These are phyloP conservation scores for Kregervanrija fluxuum DNA, from an alignment of 805 yeast genomes.

Conservation along the genomic window DNA sequence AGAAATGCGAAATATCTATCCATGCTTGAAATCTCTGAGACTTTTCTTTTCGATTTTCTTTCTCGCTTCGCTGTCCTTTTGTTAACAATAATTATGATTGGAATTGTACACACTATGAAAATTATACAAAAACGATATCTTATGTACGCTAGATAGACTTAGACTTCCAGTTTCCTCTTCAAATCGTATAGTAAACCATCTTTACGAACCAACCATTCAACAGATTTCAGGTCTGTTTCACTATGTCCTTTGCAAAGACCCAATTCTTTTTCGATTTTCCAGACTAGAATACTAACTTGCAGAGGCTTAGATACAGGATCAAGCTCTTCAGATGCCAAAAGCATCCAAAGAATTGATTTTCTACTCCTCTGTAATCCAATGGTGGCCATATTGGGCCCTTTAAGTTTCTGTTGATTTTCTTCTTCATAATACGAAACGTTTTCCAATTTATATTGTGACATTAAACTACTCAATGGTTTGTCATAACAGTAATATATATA, in stretches of 20 bases:
- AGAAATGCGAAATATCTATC: too few relatives aligned
- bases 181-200: slow-evolving; percentile 18
- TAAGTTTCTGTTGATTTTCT: slow-evolving; percentile 24
- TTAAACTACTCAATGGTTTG: slow-evolving; percentile 9
- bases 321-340: slow-evolving; percentile 73
- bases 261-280: slow-evolving; percentile 18
- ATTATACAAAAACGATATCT: too few relatives aligned
- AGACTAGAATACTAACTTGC: slow-evolving; percentile 19
- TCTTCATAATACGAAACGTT: slow-evolving; percentile 27
- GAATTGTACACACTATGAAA: too few relatives aligned
- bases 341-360: slow-evolving; percentile 70
- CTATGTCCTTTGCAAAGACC: neutral
- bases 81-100: too few relatives aligned
- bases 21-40: too few relatives aligned
- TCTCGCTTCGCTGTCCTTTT: too few relatives aligned
- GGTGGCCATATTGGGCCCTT: slow-evolving; percentile 33
- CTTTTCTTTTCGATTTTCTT: too few relatives aligned
- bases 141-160: too few relatives aligned
- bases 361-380: slow-evolving; percentile 57
- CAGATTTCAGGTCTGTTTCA: slow-evolving; percentile 1
- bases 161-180: slow-evolving; percentile 10
- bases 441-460: neutral
- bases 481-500: slow-evolving; percentile 24
- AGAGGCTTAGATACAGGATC: slow-evolving; percentile 25
- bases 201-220: slow-evolving; percentile 23